These are phyloP conservation scores for Hsuehochloa calcarea DNA, from an alignment of 176 grass and related monocot species.

Conservation along the genomic window DNA sequence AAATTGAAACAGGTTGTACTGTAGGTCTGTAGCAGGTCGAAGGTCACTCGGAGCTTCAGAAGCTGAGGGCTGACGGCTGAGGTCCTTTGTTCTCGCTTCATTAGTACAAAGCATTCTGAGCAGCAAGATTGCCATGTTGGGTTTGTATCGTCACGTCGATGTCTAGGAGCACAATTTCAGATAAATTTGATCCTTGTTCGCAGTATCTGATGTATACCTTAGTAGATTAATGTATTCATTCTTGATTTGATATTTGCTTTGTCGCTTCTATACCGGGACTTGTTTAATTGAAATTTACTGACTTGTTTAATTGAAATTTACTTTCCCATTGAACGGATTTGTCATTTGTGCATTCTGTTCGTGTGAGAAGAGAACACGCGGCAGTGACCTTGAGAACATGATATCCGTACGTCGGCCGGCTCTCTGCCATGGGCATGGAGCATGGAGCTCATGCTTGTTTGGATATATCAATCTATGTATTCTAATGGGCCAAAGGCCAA, in stretches of 20 bases:
- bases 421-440: no score
- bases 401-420: no score
- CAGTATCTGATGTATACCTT: not conserved
- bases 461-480: no score
- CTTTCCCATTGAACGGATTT: no score
- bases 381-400: no score
- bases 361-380: no score
- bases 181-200: not conserved
- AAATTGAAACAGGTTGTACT: not conserved
- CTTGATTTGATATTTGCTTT: not conserved
- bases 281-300: no score
- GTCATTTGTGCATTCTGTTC: no score
- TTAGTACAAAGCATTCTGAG: not conserved
- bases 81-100: not conserved
- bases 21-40: not conserved
- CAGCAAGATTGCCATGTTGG: not conserved
- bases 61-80: not conserved
- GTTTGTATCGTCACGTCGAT: not conserved
- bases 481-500: no score
- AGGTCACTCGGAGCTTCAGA: not conserved
- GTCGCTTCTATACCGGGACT: no score
- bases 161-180: not conserved
- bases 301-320: no score
- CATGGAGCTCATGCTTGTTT: no score
- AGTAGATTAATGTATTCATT: constrained; percentile 8